Evolutionary conservation across 805 yeast genomes (phyloP).

Genomic region (Torulaspora microellipsoides): DNA sequence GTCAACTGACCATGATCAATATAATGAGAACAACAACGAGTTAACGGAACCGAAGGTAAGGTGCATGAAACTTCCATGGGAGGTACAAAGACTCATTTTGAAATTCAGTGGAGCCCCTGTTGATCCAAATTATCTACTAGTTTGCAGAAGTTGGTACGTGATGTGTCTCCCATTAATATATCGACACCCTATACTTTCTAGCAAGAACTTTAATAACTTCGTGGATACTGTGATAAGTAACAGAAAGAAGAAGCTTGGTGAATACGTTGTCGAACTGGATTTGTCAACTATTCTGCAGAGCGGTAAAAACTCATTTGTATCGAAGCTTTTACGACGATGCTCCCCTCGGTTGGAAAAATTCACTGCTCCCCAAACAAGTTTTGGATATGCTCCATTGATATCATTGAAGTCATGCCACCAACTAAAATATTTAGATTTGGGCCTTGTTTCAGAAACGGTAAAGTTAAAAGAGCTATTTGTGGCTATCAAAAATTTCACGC

Average conservation of each 20-base stretch:
- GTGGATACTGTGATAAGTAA: constrained; percentile 59
- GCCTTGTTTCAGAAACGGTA: constrained; percentile 86
- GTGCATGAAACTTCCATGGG: constrained; percentile 43
- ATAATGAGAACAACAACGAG: background rate
- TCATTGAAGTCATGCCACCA: constrained; percentile 67
- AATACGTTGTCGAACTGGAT: constrained; percentile 61
- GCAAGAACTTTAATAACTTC: constrained; percentile 66
- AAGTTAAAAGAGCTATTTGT: constrained; percentile 74
- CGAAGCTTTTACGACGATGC: constrained; percentile 76
- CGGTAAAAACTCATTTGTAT: constrained; percentile 87
- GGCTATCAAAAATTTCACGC: constrained; percentile 58
- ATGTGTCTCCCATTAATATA: constrained; percentile 65
- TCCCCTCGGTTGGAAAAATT: constrained; percentile 59
- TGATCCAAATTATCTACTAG: constrained; percentile 45
- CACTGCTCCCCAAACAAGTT: constrained; percentile 91
- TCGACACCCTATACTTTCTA: constrained; percentile 53
- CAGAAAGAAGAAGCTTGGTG: constrained; percentile 47
- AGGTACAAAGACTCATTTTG: constrained; percentile 43
- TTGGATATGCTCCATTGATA: constrained; percentile 86
- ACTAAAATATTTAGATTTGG: constrained; percentile 64
- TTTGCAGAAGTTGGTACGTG: constrained; percentile 57
- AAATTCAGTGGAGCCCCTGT: constrained; percentile 13
- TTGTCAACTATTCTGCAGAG: constrained; percentile 77
- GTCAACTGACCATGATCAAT: background rate
- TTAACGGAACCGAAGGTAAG: background rate